Percentiles rank a stretch among this genome's conserved stretches.
Evolutionary conservation across 1,139 yeast genomes (phyloP).

Genomic region (Taphrina wiesneri): DNA sequence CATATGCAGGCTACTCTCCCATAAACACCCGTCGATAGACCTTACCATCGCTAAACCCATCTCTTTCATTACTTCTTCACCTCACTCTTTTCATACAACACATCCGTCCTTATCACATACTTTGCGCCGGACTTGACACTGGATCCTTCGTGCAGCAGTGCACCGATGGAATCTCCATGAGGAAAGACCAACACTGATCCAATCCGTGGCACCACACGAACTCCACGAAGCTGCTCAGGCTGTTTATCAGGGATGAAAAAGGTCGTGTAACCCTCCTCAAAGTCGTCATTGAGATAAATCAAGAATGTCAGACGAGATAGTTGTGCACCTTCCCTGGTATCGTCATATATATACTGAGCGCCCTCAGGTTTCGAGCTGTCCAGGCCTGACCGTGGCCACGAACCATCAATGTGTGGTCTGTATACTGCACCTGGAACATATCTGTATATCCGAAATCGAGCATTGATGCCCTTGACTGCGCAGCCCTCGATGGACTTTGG

Average conservation of each 20-base stretch:
- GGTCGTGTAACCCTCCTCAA: constrained; percentile 28
- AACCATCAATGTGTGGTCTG: constrained; percentile 32
- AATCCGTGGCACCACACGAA: constrained; percentile 27
- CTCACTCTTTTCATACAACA: constrained; percentile 24
- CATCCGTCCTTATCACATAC: constrained; percentile 33
- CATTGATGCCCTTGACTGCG: constrained; percentile 25
- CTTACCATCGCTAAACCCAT: background rate
- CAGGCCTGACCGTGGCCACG: constrained; percentile 33
- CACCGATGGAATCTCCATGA: constrained; percentile 28
- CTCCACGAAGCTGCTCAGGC: constrained; percentile 7
- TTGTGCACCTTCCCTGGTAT: constrained; percentile 18
- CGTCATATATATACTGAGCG: constrained; percentile 24
- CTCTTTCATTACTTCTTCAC: background rate
- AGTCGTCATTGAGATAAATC: constrained; percentile 31
- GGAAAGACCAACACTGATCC: constrained; percentile 33
- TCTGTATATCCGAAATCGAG: constrained; percentile 28
- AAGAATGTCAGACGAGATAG: constrained; percentile 28
- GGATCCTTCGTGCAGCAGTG: constrained; percentile 31
- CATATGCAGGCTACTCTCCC: background rate
- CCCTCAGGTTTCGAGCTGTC: constrained; percentile 24
- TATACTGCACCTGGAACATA: constrained; percentile 34
- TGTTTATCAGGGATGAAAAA: constrained; percentile 16
- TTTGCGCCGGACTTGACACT: constrained; percentile 28
- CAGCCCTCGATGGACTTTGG: constrained; percentile 30
- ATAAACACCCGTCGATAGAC: too few species aligned